Evolutionary conservation across 73 alveolate genomes (phyloP).

Genomic region (Paramecium octaurelia): DNA sequence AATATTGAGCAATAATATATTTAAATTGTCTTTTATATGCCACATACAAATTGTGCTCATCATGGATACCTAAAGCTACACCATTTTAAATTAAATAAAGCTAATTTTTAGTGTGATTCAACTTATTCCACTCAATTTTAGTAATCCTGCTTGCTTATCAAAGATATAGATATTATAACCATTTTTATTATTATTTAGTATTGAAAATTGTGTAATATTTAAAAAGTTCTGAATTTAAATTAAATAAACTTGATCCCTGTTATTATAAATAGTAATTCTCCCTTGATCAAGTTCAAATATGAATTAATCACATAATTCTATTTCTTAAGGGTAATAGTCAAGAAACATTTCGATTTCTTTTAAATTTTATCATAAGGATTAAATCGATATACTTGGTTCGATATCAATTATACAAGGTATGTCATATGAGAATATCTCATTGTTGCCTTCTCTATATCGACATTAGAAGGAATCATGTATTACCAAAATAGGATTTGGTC

Average conservation of each 20-base stretch:
- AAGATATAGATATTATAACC: not conserved
- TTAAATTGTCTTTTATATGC: not conserved
- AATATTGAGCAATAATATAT: not conserved
- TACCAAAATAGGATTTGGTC: not conserved
- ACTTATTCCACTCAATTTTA: not conserved
- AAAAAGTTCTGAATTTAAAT: not conserved
- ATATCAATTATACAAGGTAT: not conserved
- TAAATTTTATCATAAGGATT: not conserved
- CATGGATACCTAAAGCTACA: not conserved
- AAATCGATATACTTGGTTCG: not conserved
- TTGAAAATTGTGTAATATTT: not conserved
- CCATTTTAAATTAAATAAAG: not conserved
- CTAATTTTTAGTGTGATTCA: not conserved
- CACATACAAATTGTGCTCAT: not conserved
- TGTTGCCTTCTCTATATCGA: not conserved
- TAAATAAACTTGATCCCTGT: not conserved
- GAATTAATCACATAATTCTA: not conserved
- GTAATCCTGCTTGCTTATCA: not conserved
- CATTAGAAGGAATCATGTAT: not conserved
- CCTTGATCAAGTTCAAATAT: not conserved
- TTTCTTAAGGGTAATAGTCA: not conserved
- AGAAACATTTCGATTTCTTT: not conserved
- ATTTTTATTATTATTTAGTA: not conserved
- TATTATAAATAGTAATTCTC: not conserved
- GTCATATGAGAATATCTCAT: not conserved